phyloP scores from a whole-genome alignment of 345 rosid species.

The Orychophragmus violaceus region DNA sequence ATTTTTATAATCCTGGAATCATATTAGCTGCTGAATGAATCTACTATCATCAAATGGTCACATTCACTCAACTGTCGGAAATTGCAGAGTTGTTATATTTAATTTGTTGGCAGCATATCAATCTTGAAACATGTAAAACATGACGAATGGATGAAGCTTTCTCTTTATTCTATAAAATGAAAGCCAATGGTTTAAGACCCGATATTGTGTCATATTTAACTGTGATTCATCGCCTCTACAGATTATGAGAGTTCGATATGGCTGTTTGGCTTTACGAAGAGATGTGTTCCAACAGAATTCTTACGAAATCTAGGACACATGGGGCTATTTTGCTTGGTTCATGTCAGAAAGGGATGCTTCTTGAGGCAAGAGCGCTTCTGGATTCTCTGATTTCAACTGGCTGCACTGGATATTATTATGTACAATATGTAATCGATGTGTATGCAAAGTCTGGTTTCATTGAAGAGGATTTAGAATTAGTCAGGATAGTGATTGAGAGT shows the following conservation, averaged over 20 bases:
- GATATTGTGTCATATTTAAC: conserved; percentile 60
- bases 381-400: conserved; percentile 41
- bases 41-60: no score
- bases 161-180: conserved; percentile 43
- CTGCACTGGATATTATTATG: conserved; percentile 36
- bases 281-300: conserved; percentile 44
- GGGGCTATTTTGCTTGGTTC: conserved; percentile 53
- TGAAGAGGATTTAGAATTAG: conserved; percentile 47
- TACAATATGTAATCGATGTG: conserved; percentile 71
- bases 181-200: conserved; percentile 42
- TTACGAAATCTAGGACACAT: conserved; percentile 38
- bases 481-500: conserved; percentile 30
- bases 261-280: conserved; percentile 51
- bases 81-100: no score
- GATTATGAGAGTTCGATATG: conserved; percentile 48
- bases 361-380: conserved; percentile 51
- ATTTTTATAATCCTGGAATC: background rate
- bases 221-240: conserved; percentile 68
- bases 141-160: conserved; percentile 48
- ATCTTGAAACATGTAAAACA: conserved; percentile 62
- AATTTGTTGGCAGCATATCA: no score
- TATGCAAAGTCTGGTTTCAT: conserved; percentile 49
- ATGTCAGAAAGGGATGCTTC: conserved; percentile 47
- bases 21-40: no score
- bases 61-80: no score